phyloP scores from a whole-genome alignment of 2,329 filamentous ascomycete species.

The Epichloe glyceriae region DNA sequence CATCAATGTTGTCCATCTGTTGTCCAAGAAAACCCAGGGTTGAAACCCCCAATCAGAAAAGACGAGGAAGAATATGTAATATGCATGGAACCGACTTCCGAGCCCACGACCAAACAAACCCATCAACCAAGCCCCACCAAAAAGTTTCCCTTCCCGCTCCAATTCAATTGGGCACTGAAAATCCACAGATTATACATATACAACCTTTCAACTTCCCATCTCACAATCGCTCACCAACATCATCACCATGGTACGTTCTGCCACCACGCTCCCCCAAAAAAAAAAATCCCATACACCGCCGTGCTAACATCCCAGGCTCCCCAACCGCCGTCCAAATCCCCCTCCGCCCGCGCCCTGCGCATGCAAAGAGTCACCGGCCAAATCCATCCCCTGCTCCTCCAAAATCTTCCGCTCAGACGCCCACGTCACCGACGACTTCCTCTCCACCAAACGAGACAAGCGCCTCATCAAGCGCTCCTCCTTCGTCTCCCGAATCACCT shows the following conservation, averaged over 20 bases:
- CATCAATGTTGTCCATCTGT: constrained; percentile 26
- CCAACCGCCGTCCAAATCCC: constrained; percentile 30
- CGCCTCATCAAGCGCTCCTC: constrained; percentile 67
- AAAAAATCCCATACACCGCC: not conserved
- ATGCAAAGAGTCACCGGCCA: constrained; percentile 35
- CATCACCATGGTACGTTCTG: not conserved
- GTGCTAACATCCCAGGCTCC: constrained; percentile 12
- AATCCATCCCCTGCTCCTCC: constrained; percentile 36
- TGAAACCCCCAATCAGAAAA: not conserved
- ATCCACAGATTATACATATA: too few species aligned
- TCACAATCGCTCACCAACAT: not conserved
- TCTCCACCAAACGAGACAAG: constrained; percentile 71
- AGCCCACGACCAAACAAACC: not conserved
- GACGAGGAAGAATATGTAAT: too few species aligned
- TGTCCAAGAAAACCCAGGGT: not conserved
- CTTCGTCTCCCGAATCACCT: constrained; percentile 66
- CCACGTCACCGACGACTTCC: constrained; percentile 43
- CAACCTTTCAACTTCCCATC: not conserved
- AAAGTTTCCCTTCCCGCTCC: not conserved
- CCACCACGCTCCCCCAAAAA: not conserved
- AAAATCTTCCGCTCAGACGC: constrained; percentile 39
- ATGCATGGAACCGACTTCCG: too few species aligned
- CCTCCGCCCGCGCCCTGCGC: constrained; percentile 44
- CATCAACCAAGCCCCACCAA: not conserved
- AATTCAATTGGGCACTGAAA: not conserved